phyloP scores from a whole-genome alignment of 805 yeast genomes.

The Saccharomycopsis sp. region DNA sequence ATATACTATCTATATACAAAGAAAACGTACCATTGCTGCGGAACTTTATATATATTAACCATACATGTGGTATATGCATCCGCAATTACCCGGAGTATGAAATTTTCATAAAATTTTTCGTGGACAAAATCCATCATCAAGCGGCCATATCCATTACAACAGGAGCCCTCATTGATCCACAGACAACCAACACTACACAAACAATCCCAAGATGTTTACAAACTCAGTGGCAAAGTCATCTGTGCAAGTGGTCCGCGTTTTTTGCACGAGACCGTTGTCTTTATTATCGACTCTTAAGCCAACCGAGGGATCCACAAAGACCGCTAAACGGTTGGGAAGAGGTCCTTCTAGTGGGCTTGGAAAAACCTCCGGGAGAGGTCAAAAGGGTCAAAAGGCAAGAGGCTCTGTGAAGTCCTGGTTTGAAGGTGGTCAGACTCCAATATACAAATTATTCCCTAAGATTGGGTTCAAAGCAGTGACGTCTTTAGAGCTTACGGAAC shows the following conservation, averaged over 20 bases:
- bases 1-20: too few species aligned
- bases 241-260: neutral
- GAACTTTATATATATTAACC: too few species aligned
- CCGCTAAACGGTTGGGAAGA: conserved; percentile 79
- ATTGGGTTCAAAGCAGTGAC: conserved; percentile 73
- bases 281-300: conserved; percentile 52
- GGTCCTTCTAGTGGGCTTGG: conserved; percentile 93
- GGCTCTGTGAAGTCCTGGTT: conserved; percentile 87
- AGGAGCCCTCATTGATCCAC: too few species aligned
- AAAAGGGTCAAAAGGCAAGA: conserved; percentile 97
- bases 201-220: neutral
- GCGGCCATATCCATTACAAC: neutral
- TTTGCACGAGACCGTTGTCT: conserved; percentile 28
- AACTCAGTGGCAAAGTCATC: neutral
- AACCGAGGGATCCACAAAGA: conserved; percentile 51
- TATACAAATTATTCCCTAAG: conserved; percentile 77
- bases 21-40: neutral
- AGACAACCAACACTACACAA: neutral
- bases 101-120: neutral
- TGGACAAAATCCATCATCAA: neutral
- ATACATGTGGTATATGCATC: too few species aligned
- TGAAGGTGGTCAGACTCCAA: conserved; percentile 99
- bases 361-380: conserved; percentile 95
- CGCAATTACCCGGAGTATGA: neutral
- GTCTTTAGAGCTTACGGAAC: conserved; percentile 43